Conservation (phyloP, 768 basidiomycete species). For the Tricholoma sp. region DNA sequence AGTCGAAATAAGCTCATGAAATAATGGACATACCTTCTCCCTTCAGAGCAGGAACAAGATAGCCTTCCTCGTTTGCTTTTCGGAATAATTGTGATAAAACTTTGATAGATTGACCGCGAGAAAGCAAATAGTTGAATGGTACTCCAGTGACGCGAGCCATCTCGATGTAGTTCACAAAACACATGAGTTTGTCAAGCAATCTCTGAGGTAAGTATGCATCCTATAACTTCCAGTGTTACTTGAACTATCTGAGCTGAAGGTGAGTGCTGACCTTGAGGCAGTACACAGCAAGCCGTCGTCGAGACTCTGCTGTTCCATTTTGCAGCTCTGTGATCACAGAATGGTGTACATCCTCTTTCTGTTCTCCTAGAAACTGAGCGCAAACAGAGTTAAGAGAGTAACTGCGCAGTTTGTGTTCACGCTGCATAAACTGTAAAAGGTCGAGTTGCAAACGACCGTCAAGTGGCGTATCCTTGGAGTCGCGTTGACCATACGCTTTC, state of each 20-base stretch:
- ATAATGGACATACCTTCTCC: conserved; percentile 58
- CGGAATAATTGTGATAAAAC: conserved; percentile 95
- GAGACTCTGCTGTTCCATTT: conserved; percentile 91
- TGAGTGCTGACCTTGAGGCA: conserved; percentile 75
- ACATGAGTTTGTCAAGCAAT: conserved; percentile 97
- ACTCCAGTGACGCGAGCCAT: conserved; percentile 99
- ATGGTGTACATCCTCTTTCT: conserved; percentile 98
- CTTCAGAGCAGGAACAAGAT: conserved; percentile 82
- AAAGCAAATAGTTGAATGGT: conserved; percentile 92
- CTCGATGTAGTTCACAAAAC: conserved; percentile 96
- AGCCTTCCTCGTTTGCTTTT: conserved; percentile 87
- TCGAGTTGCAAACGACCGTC: conserved; percentile 95
- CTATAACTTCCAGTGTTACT: conserved; percentile 30
- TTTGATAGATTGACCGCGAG: conserved; percentile 97
- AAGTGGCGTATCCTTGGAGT: conserved; percentile 88
- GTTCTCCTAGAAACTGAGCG: conserved; percentile 95
- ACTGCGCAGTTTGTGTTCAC: conserved; percentile 94
- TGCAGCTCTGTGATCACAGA: conserved; percentile 98
- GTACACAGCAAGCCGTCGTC: conserved; percentile 92
- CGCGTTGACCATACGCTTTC: conserved; percentile 94
- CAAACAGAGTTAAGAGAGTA: conserved; percentile 99
- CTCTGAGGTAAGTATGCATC: conserved; percentile 98
- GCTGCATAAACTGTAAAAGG: conserved; percentile 95
- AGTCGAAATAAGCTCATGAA: not conserved
- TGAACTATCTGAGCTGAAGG: not conserved